Evolutionary conservation across 2,329 filamentous ascomycete species (phyloP).

Genomic region (Apiospora marii): DNA sequence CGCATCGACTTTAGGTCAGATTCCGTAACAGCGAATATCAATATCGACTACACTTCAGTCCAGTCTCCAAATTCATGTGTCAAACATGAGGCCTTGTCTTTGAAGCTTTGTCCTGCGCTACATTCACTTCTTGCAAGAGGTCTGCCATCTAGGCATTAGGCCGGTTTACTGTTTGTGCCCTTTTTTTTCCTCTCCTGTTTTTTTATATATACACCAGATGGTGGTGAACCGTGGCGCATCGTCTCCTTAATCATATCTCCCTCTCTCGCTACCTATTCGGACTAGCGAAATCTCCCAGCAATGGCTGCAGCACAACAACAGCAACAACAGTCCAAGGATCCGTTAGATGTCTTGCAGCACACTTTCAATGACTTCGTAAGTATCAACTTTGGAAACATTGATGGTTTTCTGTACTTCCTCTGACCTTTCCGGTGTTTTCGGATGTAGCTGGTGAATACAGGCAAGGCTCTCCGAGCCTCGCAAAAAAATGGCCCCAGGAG

Average conservation of each 20-base stretch:
- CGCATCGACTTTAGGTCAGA: constrained; percentile 6
- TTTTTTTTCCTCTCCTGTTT: too few species aligned
- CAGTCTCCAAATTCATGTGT: neutral
- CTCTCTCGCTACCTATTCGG: neutral
- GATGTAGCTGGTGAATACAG: constrained; percentile 63
- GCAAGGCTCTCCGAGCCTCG: constrained; percentile 61
- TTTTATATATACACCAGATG: neutral
- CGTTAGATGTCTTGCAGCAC: constrained; percentile 58
- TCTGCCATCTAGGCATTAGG: neutral
- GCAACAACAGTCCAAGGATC: constrained; percentile 44
- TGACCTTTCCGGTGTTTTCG: neutral
- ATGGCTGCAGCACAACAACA: constrained; percentile 34
- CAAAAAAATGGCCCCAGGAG: constrained; percentile 54
- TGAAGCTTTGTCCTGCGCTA: constrained; percentile 13
- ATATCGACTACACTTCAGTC: neutral
- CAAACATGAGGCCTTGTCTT: constrained; percentile 8
- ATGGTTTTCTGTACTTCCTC: neutral
- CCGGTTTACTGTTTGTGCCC: neutral
- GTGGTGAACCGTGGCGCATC: neutral
- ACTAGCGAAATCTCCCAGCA: neutral
- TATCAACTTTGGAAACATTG: constrained; percentile 26
- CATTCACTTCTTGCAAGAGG: neutral
- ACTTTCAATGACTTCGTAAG: constrained; percentile 65
- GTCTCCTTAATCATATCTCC: neutral
- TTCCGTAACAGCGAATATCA: constrained; percentile 7